Conservation (phyloP, 2,329 filamentous ascomycete species). For the Nemania diffusa region DNA sequence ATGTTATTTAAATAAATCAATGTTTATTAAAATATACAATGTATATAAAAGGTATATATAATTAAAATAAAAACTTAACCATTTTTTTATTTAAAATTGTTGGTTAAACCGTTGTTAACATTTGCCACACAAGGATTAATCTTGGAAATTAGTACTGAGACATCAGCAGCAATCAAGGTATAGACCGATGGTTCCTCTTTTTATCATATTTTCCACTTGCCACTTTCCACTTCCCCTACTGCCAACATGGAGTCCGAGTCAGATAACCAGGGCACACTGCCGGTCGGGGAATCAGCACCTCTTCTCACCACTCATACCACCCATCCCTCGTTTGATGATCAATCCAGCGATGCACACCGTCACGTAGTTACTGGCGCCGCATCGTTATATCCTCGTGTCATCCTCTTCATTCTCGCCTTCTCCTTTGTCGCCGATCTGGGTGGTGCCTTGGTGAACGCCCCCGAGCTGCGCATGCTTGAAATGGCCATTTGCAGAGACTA, state of each 20-base stretch:
- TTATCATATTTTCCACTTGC: too few relatives aligned
- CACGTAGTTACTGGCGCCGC: background rate
- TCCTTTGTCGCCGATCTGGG: constrained; percentile 16
- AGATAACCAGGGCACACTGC: background rate
- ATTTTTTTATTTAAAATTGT: too few relatives aligned
- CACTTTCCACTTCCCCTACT: too few relatives aligned
- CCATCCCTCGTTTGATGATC: background rate
- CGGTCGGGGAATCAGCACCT: constrained; percentile 3
- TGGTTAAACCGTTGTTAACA: too few relatives aligned
- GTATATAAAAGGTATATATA: too few relatives aligned
- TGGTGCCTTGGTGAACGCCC: constrained; percentile 4
- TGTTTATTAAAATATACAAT: too few relatives aligned
- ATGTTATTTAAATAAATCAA: too few relatives aligned
- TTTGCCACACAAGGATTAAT: too few relatives aligned
- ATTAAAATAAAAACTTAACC: too few relatives aligned
- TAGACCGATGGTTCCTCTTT: too few relatives aligned
- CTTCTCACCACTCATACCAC: background rate
- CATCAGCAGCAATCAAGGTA: too few relatives aligned
- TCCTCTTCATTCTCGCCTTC: constrained; percentile 4
- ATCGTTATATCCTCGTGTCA: constrained; percentile 3
- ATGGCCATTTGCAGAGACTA: constrained; percentile 15
- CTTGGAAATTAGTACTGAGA: too few relatives aligned
- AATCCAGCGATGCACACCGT: background rate
- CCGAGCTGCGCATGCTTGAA: constrained; percentile 14
- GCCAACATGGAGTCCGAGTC: background rate